Evolutionary conservation across 805 yeast species (phyloP), one percentile per base, ranked within the genome.

Genomic region (Wickerhamomyces rabaulensis): DNA sequence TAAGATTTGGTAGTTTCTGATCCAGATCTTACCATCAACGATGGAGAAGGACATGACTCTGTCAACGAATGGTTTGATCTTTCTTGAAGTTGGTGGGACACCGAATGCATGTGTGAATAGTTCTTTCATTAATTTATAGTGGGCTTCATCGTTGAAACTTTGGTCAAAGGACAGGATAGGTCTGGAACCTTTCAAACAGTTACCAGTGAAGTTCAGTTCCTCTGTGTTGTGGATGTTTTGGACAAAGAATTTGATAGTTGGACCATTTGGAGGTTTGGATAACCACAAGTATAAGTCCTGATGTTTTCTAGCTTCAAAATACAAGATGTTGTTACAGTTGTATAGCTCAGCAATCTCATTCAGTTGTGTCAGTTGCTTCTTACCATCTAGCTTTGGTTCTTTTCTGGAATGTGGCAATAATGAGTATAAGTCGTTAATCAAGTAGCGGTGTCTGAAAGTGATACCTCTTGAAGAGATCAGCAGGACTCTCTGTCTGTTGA

Each of bases 231-330:
- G 98, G 69, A 94, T 75, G 68, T 94, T 94, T 69, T 92, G 97
- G 49, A 94, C 78, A 64, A 85, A 94, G 67, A 94, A 92, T 68
- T 94, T 94, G 60, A 87, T 71, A 21, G 97, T 92, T 49, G 99
- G 99, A 1, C 99, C 99, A 65, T 94, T 92, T 39, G 99, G 99
- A 25, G 98, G 94, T 68, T 94, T 92, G 29, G 97, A 80, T 53
- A 94, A 66, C 96, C 97, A 94, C 66, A 94, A 67, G 66, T 94
- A 94, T 61, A 94, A 79, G 69, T 94, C 99, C 67, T 82, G 87
- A 69, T 92, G 97, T 68, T 94, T 94, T 71, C 98, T 84, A 46
- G 96, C 88, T 69, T 94, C 99, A 65, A 94, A 94, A 65, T 86
- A 94, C 64, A 90, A 73, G 55, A 94, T 79, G 64, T 94, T 94